Evolutionary conservation across 2,329 filamentous ascomycete genomes (phyloP).

Genomic region (Hymenoscyphus fraxineus): DNA sequence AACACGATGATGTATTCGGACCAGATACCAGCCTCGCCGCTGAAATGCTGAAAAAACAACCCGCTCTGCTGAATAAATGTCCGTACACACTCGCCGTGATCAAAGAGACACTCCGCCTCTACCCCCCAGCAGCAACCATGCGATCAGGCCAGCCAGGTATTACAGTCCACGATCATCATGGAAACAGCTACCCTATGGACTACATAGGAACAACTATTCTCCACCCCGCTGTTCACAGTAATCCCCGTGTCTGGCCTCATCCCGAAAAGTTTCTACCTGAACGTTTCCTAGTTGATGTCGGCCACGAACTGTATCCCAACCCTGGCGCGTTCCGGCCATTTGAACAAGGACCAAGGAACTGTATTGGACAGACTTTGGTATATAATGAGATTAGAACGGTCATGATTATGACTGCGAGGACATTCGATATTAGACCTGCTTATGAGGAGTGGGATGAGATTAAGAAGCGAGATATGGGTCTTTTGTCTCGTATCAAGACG

Average conservation of each 20-base stretch:
- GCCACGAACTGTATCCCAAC: background rate
- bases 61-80: background rate
- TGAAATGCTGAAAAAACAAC: background rate
- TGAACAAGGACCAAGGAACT: background rate
- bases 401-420: background rate
- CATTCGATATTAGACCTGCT: background rate
- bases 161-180: background rate
- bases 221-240: background rate
- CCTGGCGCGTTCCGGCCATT: background rate
- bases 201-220: background rate
- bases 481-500: background rate
- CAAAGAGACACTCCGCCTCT: background rate
- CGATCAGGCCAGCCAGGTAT: background rate
- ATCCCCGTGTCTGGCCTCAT: background rate
- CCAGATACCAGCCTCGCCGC: background rate
- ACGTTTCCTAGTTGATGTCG: background rate
- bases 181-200: background rate
- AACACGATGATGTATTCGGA: background rate
- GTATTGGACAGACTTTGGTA: background rate
- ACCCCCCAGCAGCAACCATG: background rate
- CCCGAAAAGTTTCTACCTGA: background rate
- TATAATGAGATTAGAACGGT: background rate
- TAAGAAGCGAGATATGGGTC: background rate
- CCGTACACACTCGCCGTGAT: background rate
- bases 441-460: background rate